Percentiles rank a stretch among this genome's conserved stretches.
Conservation (phyloP, 2,329 filamentous ascomycete species). For the Juglanconis oblonga region DNA sequence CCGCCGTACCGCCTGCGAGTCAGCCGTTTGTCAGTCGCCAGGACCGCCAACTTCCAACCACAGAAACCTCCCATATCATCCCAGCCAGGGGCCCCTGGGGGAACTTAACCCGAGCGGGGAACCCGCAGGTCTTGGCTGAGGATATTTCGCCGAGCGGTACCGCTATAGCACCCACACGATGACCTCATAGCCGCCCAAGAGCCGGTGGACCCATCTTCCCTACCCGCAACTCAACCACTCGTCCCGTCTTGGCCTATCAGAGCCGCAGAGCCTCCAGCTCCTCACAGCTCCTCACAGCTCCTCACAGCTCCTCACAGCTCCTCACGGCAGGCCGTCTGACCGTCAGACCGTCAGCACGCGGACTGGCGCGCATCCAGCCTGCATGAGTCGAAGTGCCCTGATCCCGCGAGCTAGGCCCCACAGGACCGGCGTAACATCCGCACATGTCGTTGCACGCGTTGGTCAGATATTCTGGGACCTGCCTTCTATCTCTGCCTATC, state of each 20-base stretch:
- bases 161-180: slow-evolving; percentile 1
- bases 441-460: not conserved
- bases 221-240: slow-evolving; percentile 1
- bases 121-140: slow-evolving; percentile 13
- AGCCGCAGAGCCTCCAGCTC: not conserved
- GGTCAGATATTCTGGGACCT: not conserved
- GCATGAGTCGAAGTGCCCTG: not conserved
- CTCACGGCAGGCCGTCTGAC: too few species aligned
- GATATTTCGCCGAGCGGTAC: slow-evolving; percentile 3
- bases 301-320: too few species aligned
- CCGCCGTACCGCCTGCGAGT: not conserved
- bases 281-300: not conserved
- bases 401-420: not conserved
- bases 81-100: not conserved
- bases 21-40: not conserved
- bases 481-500: not conserved
- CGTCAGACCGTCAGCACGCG: not conserved
- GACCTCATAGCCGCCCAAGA: slow-evolving; percentile 8
- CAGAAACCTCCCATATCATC: not conserved
- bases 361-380: not conserved
- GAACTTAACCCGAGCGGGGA: slow-evolving; percentile 16
- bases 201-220: not conserved
- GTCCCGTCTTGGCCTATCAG: slow-evolving; percentile 14
- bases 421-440: not conserved
- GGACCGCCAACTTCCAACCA: not conserved